phyloP scores from a whole-genome alignment of 306 rosid species.

The Gynostemma pentaphyllum region DNA sequence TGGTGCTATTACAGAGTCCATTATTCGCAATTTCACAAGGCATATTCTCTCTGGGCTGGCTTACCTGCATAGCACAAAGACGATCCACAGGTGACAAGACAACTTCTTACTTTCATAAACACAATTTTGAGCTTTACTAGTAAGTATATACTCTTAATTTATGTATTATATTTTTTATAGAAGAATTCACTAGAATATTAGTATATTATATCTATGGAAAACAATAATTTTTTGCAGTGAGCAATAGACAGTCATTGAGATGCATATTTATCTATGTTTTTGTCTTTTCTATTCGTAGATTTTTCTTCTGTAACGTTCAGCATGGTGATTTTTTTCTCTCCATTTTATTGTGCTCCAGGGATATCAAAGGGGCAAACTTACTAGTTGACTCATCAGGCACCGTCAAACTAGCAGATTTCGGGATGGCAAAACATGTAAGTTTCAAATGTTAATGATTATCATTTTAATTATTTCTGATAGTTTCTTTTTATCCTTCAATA shows the following conservation, averaged over 20 bases:
- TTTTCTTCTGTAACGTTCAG: background rate
- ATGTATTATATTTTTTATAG: background rate
- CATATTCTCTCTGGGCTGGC: conserved; percentile 81
- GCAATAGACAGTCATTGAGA: background rate
- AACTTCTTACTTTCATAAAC: background rate
- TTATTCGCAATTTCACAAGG: conserved; percentile 73
- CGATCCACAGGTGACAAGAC: conserved; percentile 67
- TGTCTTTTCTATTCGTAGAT: background rate
- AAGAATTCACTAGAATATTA: too few species aligned
- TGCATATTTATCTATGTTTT: too few species aligned
- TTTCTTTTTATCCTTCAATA: background rate
- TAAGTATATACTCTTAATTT: too few species aligned
- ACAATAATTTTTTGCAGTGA: background rate
- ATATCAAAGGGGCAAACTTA: conserved; percentile 96
- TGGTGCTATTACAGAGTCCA: conserved; percentile 71
- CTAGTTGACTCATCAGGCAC: conserved; percentile 68
- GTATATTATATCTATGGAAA: too few species aligned
- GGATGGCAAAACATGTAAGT: conserved; percentile 91
- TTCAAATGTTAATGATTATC: conserved; percentile 4
- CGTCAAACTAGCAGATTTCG: conserved; percentile 96
- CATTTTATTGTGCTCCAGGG: conserved; percentile 37
- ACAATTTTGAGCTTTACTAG: too few species aligned
- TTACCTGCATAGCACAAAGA: conserved; percentile 57
- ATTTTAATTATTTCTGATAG: background rate
- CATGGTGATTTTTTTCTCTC: background rate